A percentile compares a stretch with the other conserved stretches of the same genome.
Conservation (phyloP, 352 stramenopile species). For the Phytophthora uliginosa region DNA sequence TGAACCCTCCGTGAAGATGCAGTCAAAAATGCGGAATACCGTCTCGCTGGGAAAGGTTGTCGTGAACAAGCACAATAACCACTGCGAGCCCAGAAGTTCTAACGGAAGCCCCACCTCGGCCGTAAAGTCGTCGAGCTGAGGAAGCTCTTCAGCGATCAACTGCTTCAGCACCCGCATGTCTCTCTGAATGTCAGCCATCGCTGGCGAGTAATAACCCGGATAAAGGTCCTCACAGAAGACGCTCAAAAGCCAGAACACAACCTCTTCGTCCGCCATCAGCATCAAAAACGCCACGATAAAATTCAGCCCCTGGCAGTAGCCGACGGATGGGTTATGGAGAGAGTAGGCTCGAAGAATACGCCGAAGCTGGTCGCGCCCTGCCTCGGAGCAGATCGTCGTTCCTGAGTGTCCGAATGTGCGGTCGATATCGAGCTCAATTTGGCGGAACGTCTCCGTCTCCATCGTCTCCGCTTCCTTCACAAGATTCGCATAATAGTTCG, state of each 20-base stretch:
- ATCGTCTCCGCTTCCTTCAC: conserved; percentile 48
- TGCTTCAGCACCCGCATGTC: conserved; percentile 93
- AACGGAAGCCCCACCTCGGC: conserved; percentile 83
- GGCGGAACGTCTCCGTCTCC: conserved; percentile 75
- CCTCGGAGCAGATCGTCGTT: conserved; percentile 69
- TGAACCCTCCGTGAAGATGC: conserved; percentile 85
- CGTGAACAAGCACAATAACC: conserved; percentile 93
- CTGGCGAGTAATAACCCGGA: conserved; percentile 90
- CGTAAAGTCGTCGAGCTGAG: conserved; percentile 79
- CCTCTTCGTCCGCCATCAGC: conserved; percentile 86
- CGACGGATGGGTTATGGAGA: conserved; percentile 78
- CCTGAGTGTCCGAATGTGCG: conserved; percentile 85
- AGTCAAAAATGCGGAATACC: conserved; percentile 90
- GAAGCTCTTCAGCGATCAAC: conserved; percentile 87
- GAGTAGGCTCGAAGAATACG: conserved; percentile 87
- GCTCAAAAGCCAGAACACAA: conserved; percentile 90
- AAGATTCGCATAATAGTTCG: conserved; percentile 63
- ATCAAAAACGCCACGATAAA: conserved; percentile 92
- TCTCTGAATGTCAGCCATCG: conserved; percentile 91
- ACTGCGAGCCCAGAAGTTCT: conserved; percentile 91
- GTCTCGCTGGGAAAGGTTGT: conserved; percentile 92
- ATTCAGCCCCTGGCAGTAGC: conserved; percentile 92
- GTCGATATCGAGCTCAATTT: conserved; percentile 91
- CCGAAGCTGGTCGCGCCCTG: conserved; percentile 60
- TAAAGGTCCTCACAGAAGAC: conserved; percentile 92